Conservation (phyloP, 1,139 yeast species). For the Hyphopichia fennica region DNA sequence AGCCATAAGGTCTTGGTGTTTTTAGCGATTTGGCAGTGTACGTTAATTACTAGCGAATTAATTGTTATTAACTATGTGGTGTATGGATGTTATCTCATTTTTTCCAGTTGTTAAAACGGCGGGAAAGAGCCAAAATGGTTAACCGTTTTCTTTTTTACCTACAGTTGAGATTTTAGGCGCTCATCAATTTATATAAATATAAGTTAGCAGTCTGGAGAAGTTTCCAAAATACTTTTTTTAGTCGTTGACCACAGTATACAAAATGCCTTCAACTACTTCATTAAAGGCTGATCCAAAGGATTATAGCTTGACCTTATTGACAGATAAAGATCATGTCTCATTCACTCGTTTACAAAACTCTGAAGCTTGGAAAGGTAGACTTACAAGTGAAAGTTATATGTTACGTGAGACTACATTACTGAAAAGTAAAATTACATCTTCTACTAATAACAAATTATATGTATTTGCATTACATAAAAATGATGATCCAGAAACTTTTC, state of each 20-base stretch:
- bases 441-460: slow-evolving; percentile 14
- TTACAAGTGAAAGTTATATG: slow-evolving; percentile 48
- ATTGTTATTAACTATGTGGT: too few species aligned
- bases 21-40: not conserved
- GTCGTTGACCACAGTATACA: not conserved
- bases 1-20: too few species aligned
- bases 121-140: too few species aligned
- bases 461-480: slow-evolving; percentile 32
- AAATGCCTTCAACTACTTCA: not conserved
- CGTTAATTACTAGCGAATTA: not conserved
- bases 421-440: slow-evolving; percentile 28
- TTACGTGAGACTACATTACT: slow-evolving; percentile 50
- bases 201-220: too few species aligned
- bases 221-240: too few species aligned
- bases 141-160: too few species aligned
- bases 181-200: too few species aligned
- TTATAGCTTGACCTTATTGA: slow-evolving; percentile 20
- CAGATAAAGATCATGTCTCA: slow-evolving; percentile 43
- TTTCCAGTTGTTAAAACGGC: too few species aligned
- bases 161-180: too few species aligned
- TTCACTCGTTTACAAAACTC: slow-evolving; percentile 52
- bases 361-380: slow-evolving; percentile 52
- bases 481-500: slow-evolving; percentile 17
- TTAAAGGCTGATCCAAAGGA: slow-evolving; percentile 3
- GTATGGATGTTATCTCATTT: too few species aligned